Percentiles rank a stretch among this genome's conserved stretches.
phyloP scores from a whole-genome alignment of 2,329 filamentous ascomycete species.

The Apiospora arundinis region DNA sequence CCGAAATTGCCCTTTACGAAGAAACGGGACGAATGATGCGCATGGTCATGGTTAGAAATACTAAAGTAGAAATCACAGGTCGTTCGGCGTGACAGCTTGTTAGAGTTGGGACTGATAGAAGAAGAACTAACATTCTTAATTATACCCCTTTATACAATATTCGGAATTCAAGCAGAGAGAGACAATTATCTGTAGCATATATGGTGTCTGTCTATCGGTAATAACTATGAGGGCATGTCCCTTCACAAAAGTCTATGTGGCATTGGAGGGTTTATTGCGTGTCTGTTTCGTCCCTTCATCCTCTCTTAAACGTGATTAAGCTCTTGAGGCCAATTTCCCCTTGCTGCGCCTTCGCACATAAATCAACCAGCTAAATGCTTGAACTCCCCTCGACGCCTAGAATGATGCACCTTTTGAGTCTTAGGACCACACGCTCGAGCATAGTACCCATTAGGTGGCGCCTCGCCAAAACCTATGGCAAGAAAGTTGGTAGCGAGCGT shows the following conservation, averaged over 20 bases:
- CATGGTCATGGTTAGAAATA: neutral
- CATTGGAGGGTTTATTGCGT: neutral
- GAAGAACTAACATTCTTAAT: neutral
- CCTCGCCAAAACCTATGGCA: neutral
- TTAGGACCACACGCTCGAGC: neutral
- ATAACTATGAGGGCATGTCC: neutral
- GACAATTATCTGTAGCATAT: neutral
- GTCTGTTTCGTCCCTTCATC: neutral
- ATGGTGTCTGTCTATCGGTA: neutral
- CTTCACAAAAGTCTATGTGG: neutral
- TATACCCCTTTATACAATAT: conserved; percentile 14
- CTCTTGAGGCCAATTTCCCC: neutral
- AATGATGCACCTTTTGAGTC: conserved; percentile 3
- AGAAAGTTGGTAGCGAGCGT: neutral
- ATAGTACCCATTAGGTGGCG: neutral
- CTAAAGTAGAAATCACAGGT: neutral
- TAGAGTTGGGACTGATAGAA: neutral
- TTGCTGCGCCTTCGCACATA: neutral
- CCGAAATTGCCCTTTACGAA: conserved; percentile 8
- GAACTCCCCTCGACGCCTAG: conserved; percentile 9
- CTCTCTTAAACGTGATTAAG: neutral
- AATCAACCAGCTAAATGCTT: conserved; percentile 12
- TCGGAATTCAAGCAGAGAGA: neutral
- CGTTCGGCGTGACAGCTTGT: neutral
- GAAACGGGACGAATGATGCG: neutral